Evolutionary conservation across 805 yeast genomes (phyloP), one percentile per base, ranked within the genome.

Genomic region (Pichia nanzhaoensis): DNA sequence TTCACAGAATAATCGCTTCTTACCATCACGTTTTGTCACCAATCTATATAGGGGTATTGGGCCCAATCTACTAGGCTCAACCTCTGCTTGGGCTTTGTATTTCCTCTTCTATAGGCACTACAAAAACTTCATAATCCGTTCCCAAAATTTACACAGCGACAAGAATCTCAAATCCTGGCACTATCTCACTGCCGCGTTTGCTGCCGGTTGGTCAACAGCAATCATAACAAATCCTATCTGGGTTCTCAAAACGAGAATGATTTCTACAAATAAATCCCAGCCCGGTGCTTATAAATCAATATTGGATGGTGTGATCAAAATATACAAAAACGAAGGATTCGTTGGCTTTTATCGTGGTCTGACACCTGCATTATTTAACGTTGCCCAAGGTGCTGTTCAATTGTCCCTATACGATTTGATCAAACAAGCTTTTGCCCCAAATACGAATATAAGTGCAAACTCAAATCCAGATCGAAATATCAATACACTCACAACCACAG

Each of bases 221-320:
- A 45, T 87, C 0, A 35, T 85, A 14, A 90, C 99, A 1, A 93
- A 89, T 58, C 99, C 99, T 1, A 75, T 91, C 10, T 91, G 99
- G 99, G 96, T 93, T 1, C 61, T 93, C 17, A 93, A 93, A 63
- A 93, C 99, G 0, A 71, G 98, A 50, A 82, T 91, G 52, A 71
- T 90, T 55, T 79, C 89, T 17, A 75, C 77, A 2, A 64, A 75
- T 2, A 63, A 66, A 33, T 48, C 49, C 1, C 53, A 66, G 0
- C 68, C 69, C 0, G 73, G 72, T 14, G 81, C 86, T 0, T 87
- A 88, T 56, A 61, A 62, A 9, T 77, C 87, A 0, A 63, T 81
- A 6, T 10, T 56, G 17, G 77, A 78, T 48, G 95, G 95, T 1
- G 55, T 79, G 0, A 46, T 41, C 13, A 60, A 66, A 20, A 71